A percentile compares a stretch with the other conserved stretches of the same genome.
Evolutionary conservation across 2,329 filamentous ascomycete species (phyloP).

Genomic region (Sclerotiophoma versabilis): DNA sequence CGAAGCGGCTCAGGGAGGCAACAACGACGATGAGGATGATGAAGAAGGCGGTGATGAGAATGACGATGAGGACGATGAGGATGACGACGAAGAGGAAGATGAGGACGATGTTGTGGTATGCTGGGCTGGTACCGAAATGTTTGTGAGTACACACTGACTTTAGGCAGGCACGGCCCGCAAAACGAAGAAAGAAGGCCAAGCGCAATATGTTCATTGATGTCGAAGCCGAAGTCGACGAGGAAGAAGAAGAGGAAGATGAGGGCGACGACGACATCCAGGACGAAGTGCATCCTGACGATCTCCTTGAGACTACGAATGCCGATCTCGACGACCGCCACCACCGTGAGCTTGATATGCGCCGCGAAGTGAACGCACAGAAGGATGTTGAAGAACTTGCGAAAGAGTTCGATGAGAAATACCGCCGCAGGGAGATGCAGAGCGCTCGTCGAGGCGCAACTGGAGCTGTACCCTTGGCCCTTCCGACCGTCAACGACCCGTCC

Average conservation of each 20-base stretch:
- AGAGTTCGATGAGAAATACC: conserved; percentile 81
- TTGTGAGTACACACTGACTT: conserved; percentile 26
- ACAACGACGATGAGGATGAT: conserved; percentile 33
- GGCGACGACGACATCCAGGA: conserved; percentile 86
- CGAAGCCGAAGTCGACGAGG: conserved; percentile 95
- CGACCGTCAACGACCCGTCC: conserved; percentile 91
- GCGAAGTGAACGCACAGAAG: conserved; percentile 84
- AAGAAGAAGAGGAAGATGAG: conserved; percentile 81
- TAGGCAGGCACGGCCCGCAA: conserved; percentile 72
- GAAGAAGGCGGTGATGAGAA: conserved; percentile 61
- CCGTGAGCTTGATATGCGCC: conserved; percentile 89
- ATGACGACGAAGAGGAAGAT: conserved; percentile 70
- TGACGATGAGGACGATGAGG: conserved; percentile 65
- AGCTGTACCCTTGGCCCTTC: conserved; percentile 70
- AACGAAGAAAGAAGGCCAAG: conserved; percentile 75
- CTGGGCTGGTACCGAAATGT: conserved; percentile 9
- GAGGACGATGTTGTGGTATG: conserved; percentile 56
- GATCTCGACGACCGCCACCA: conserved; percentile 91
- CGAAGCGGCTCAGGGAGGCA: conserved; percentile 45
- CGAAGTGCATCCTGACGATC: conserved; percentile 88
- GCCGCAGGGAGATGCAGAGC: conserved; percentile 63
- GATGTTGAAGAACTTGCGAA: conserved; percentile 95
- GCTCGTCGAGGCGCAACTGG: conserved; percentile 41
- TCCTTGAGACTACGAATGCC: conserved; percentile 77
- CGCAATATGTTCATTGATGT: conserved; percentile 94